Base-by-base conservation (phyloP, 2,329 filamentous ascomycete species). In the Nemania diffusa region DNA sequence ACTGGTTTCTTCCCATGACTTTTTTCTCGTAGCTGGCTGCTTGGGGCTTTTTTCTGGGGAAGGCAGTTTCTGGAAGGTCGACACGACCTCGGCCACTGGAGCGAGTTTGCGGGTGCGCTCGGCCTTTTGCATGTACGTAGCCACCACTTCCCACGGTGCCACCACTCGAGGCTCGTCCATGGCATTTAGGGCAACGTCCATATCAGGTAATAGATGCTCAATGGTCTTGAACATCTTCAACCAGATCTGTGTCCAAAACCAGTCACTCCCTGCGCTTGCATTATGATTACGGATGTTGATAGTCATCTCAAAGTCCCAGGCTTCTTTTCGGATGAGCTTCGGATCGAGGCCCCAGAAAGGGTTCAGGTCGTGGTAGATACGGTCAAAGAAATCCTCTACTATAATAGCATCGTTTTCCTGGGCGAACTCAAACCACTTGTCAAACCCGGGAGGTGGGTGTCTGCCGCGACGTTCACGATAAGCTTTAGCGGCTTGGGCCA, bases 141-240 rank as follows among this genome's bases (percentile, higher is more conserved):
- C 79, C 57, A 91, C 85, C 5, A 88, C 84, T 73, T 91, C 88
- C 83, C 85, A 90, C 2, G 88, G 85, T 1, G 87, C 86, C 13
- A 91, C 84, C 8, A 92, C 73, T 27, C 89, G 82, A 44, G 89
- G 89, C 74, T 91, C 89, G 71, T 92, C 90, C 84, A 91, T 88
- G 34, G 85, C 82, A 69, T 91, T 92, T 66, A 91, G 81, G 0
- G 89, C 84, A 65, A 91, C 83, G 67, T 91, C 89, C 85, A 92
- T 88, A 72, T 92, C 89, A 1, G 89, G 89, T 17, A 91, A 79
- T 61, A 86, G 67, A 44, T 84, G 78, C 69, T 85, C 82, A n/a
- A 89, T 81, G 0, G 83, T 82, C 64, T 82, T 79, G 72, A 87
- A 80, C 79, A 88, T 79, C 57, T 84, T 77, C 34, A 85, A 76